Conservation (phyloP, 1,139 yeast genomes). For the Suzukiozyma palmioleophila region DNA sequence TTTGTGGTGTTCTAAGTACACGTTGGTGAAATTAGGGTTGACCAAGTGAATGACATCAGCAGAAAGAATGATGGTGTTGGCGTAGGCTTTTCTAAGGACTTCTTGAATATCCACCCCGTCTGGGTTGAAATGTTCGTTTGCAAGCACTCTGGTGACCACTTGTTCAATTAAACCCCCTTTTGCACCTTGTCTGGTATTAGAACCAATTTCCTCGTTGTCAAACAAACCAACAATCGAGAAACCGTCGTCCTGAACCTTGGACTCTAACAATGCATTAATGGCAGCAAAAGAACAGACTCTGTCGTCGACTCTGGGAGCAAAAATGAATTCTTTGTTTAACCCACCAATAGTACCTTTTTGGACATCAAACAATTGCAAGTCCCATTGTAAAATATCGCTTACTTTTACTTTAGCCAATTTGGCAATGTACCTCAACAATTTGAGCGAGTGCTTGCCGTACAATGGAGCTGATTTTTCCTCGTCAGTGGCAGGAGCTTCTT, state of each 20-base stretch:
- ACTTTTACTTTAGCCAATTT: constrained; percentile 24
- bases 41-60: constrained; percentile 46
- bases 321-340: constrained; percentile 33
- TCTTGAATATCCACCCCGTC: constrained; percentile 20
- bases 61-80: constrained; percentile 36
- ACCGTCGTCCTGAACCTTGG: constrained; percentile 20
- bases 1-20: constrained; percentile 34
- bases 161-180: constrained; percentile 35
- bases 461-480: constrained; percentile 33
- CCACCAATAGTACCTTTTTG: constrained; percentile 43
- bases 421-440: constrained; percentile 32
- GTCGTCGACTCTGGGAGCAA: constrained; percentile 44
- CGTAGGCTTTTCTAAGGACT: constrained; percentile 20
- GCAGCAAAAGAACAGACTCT: constrained; percentile 43
- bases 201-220: constrained; percentile 45
- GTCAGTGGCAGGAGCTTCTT: constrained; percentile 21
- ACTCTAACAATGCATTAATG: constrained; percentile 29
- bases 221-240: constrained; percentile 36
- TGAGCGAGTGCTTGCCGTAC: constrained; percentile 34
- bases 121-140: constrained; percentile 17
- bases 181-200: constrained; percentile 40
- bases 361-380: constrained; percentile 39
- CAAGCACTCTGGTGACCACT: constrained; percentile 30
- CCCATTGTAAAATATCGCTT: constrained; percentile 27
- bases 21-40: constrained; percentile 39